Evolutionary conservation across 2,329 filamentous ascomycete species (phyloP).

Genomic region (Amauroascus verrucosus): DNA sequence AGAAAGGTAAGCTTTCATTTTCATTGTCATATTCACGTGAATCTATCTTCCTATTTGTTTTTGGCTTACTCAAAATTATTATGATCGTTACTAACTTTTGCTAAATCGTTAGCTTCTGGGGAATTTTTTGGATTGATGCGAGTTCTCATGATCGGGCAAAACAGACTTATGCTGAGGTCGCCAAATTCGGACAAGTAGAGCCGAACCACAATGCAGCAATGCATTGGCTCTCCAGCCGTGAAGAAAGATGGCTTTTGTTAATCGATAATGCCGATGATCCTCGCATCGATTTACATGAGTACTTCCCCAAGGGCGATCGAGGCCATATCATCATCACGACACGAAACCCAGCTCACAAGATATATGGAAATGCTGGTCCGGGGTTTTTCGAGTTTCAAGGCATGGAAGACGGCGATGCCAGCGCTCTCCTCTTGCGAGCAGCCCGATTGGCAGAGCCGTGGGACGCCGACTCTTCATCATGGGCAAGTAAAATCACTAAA

Average conservation of each 20-base stretch:
- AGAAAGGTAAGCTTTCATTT: conserved; percentile 20
- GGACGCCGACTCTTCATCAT: conserved; percentile 14
- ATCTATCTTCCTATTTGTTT: too few species aligned
- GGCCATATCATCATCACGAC: conserved; percentile 33
- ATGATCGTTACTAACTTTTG: not conserved
- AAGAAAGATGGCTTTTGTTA: conserved; percentile 26
- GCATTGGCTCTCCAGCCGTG: conserved; percentile 20
- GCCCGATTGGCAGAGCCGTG: conserved; percentile 13
- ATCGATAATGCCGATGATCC: conserved; percentile 38
- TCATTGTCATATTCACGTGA: too few species aligned
- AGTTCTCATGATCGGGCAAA: conserved; percentile 21
- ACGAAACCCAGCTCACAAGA: conserved; percentile 25
- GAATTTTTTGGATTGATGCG: conserved; percentile 31
- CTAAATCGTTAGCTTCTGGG: conserved; percentile 17
- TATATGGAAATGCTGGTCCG: conserved; percentile 21
- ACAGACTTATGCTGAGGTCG: conserved; percentile 22
- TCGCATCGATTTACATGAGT: conserved; percentile 24
- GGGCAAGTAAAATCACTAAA: conserved; percentile 14
- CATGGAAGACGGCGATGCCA: conserved; percentile 19
- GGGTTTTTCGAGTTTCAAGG: conserved; percentile 20
- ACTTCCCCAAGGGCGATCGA: conserved; percentile 25
- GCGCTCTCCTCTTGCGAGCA: conserved; percentile 18
- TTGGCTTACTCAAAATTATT: not conserved
- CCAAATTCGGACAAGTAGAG: conserved; percentile 22
- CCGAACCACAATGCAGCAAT: conserved; percentile 21